Percentiles rank a stretch among this genome's conserved stretches.
These are phyloP conservation scores for Acanthamoeba royreba DNA, from an alignment of 208 protist genomes.

Conservation along the genomic window DNA sequence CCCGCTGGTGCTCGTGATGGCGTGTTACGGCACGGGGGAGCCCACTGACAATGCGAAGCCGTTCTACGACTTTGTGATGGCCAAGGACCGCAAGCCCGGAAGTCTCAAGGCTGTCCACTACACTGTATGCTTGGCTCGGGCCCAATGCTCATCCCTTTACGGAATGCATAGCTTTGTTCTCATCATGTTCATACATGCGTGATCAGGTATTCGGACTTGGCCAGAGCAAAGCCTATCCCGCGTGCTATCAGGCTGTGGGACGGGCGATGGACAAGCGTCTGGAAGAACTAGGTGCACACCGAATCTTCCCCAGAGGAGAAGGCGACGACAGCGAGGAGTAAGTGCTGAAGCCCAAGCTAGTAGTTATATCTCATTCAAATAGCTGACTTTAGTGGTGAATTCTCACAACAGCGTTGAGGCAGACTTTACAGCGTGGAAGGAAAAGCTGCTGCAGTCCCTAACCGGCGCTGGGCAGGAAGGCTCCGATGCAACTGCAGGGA, in stretches of 20 bases:
- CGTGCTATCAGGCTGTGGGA: constrained; percentile 86
- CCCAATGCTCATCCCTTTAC: not conserved
- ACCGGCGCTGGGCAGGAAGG: not conserved
- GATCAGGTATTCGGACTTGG: constrained; percentile 89
- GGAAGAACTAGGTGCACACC: constrained; percentile 62
- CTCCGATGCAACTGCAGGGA: not conserved
- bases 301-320: constrained; percentile 64
- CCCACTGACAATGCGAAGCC: constrained; percentile 80
- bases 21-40: constrained; percentile 85
- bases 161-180: too few species aligned
- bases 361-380: too few species aligned
- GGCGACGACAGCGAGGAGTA: constrained; percentile 78
- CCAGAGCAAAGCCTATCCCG: constrained; percentile 88
- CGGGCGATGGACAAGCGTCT: constrained; percentile 67
- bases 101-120: constrained; percentile 77
- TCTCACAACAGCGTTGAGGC: constrained; percentile 63
- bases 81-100: not conserved
- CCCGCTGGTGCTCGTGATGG: constrained; percentile 73
- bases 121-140: constrained; percentile 47
- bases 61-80: constrained; percentile 73
- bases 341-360: not conserved
- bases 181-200: too few species aligned
- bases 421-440: constrained; percentile 79
- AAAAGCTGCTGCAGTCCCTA: not conserved
- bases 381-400: not conserved